phyloP scores from a whole-genome alignment of 1,284 basidiomycete genomes.

The Austroboletus novae-zelandiae region DNA sequence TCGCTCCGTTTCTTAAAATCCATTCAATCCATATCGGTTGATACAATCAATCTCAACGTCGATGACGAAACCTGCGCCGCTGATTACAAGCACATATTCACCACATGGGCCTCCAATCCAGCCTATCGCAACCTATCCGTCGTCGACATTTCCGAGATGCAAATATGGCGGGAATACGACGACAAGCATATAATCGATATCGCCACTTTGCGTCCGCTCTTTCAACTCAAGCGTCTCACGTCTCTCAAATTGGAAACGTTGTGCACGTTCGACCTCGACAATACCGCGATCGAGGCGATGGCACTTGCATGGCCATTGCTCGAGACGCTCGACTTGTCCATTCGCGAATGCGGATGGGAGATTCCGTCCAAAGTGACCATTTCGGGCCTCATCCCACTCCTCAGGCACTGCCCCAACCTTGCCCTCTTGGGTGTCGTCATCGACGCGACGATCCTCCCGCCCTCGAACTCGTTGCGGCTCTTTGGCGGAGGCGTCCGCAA shows the following conservation, averaged over 20 bases:
- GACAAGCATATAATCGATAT: conserved; percentile 31
- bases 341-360: conserved; percentile 31
- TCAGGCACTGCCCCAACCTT: conserved; percentile 24
- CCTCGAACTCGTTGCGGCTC: background rate
- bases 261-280: conserved; percentile 26
- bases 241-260: conserved; percentile 28
- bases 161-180: conserved; percentile 29
- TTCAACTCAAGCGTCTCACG: conserved; percentile 17
- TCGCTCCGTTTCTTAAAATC: conserved; percentile 26
- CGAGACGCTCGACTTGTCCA: conserved; percentile 24
- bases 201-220: conserved; percentile 22
- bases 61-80: conserved; percentile 30
- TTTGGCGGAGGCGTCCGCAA: conserved; percentile 26
- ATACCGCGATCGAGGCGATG: conserved; percentile 24
- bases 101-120: conserved; percentile 22
- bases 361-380: conserved; percentile 30
- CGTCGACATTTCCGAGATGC: conserved; percentile 31
- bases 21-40: conserved; percentile 26
- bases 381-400: conserved; percentile 20
- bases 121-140: conserved; percentile 23
- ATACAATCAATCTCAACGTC: conserved; percentile 33
- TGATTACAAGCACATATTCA: conserved; percentile 24
- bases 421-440: conserved; percentile 23
- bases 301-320: conserved; percentile 28
- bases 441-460: conserved; percentile 26